Base-by-base conservation (phyloP, 208 protist species). In the Trichomonas vaginalis region DNA sequence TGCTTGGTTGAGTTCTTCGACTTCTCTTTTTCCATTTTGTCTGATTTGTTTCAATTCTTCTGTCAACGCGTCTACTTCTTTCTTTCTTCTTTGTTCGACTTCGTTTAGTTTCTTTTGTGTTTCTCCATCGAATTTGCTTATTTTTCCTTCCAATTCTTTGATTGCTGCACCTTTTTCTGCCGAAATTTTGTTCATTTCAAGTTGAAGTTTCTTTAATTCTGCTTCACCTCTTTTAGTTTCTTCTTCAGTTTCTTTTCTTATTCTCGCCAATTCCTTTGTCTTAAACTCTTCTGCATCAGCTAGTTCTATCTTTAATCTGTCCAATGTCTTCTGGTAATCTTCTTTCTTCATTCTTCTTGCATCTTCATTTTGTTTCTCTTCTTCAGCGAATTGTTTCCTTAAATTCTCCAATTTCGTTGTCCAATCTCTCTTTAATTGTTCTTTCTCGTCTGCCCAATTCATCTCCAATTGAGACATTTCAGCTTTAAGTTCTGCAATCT, bases 331-430 rank as follows among this genome's bases (percentile, higher is more conserved):
- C 17, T 56, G 17, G 15, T 92, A 92, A 39, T 92, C 45, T 51
- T 92, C 35, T 51, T 42, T 35, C 45, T 42, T 42, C 86, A 92
- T 92, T 39, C 86, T 48, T 92, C 86, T 42, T 51, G 86, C 86
- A 27, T 92, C 86, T 92, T 92, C 86, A 51, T 92, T 92, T n/a
- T 56, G 86, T 39, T 51, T 92, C 39, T 48, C 86, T 92, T 92
- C 86, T 39, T 92, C 86, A 35, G 40, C 17, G n/a, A 92, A 92
- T 92, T 92, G 86, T 39, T 56, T 92, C n/a, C 45, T 0, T 35
- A 92, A 39, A 39, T 92, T 92, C 15, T 92, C 86, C 14, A 92
- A 47, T 39, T 92, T 92, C 15, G 27, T 51, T 9, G 42, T 92
- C 86, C 86, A 92, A 39, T 92, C 86, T 35, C 32, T 48, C 8